Evolutionary conservation across 768 basidiomycete species (phyloP).

Genomic region (Boletus rubescentipes): DNA sequence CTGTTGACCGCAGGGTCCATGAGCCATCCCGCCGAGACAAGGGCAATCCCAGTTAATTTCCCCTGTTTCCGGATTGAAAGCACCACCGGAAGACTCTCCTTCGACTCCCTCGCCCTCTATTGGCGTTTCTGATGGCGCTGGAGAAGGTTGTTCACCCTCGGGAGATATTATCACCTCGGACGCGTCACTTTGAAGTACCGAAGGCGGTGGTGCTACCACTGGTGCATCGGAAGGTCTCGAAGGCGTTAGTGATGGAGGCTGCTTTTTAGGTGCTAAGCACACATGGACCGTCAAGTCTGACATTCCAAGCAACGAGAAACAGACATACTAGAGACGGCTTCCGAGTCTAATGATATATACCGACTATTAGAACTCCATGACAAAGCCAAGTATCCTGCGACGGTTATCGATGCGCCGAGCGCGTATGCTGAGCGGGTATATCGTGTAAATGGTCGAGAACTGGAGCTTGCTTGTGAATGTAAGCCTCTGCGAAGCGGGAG

Average conservation of each 20-base stretch:
- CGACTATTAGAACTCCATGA: constrained; percentile 41
- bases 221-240: constrained; percentile 19
- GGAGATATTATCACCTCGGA: constrained; percentile 1
- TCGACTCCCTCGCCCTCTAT: constrained; percentile 26
- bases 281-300: not conserved
- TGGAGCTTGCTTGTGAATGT: constrained; percentile 41
- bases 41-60: constrained; percentile 99
- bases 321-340: constrained; percentile 28
- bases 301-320: not conserved
- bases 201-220: constrained; percentile 11
- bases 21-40: constrained; percentile 97
- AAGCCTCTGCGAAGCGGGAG: constrained; percentile 52
- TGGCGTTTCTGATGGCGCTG: constrained; percentile 3
- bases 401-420: constrained; percentile 45
- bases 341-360: constrained; percentile 49
- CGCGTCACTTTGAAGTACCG: constrained; percentile 19
- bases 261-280: constrained; percentile 22
- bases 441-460: constrained; percentile 19
- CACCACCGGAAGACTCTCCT: constrained; percentile 42
- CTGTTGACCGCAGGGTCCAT: constrained; percentile 91
- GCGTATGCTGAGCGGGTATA: constrained; percentile 33
- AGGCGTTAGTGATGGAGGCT: constrained; percentile 1
- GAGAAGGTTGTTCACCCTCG: constrained; percentile 9
- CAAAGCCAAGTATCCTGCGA: constrained; percentile 50
- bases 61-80: constrained; percentile 94